Conservation (phyloP, 305 asterid genomes). For the Andrographis paniculata region DNA sequence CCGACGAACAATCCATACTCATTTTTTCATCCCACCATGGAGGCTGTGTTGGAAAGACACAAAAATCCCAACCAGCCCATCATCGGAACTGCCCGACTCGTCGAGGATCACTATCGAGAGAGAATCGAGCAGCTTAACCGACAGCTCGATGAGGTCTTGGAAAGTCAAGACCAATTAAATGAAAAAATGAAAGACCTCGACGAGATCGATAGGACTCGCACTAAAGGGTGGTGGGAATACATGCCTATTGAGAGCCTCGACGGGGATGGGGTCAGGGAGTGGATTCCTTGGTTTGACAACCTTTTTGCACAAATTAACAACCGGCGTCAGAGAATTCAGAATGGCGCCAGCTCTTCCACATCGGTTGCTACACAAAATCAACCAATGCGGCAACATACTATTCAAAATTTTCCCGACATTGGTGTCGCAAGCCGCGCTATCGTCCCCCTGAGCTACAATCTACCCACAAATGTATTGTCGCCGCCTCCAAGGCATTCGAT, state of each 20-base stretch:
- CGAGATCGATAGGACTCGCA: constrained; percentile 2
- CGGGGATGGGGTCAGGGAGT: constrained; percentile 15
- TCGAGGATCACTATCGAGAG: not conserved
- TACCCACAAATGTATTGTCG: too few species aligned
- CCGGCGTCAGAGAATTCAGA: too few species aligned
- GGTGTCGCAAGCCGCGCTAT: too few species aligned
- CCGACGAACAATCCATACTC: too few species aligned
- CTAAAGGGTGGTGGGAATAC: constrained; percentile 21
- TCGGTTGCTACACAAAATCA: too few species aligned
- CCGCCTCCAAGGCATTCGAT: too few species aligned
- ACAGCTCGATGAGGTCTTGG: constrained; percentile 11
- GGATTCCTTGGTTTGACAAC: constrained; percentile 9
- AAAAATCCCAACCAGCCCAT: not conserved
- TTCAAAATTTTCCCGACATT: too few species aligned
- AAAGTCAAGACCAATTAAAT: not conserved
- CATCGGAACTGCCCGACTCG: not conserved
- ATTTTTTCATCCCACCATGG: constrained; percentile 32
- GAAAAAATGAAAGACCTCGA: constrained; percentile 1
- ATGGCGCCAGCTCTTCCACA: too few species aligned
- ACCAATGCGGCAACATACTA: too few species aligned
- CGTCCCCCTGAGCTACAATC: too few species aligned
- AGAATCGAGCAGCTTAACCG: constrained; percentile 4
- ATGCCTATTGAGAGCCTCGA: constrained; percentile 10
- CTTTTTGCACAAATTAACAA: constrained; percentile 4
- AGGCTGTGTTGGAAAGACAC: constrained; percentile 20